These are phyloP conservation scores for Astragalus membranaceus DNA, from an alignment of 306 rosid genomes.

Conservation along the genomic window DNA sequence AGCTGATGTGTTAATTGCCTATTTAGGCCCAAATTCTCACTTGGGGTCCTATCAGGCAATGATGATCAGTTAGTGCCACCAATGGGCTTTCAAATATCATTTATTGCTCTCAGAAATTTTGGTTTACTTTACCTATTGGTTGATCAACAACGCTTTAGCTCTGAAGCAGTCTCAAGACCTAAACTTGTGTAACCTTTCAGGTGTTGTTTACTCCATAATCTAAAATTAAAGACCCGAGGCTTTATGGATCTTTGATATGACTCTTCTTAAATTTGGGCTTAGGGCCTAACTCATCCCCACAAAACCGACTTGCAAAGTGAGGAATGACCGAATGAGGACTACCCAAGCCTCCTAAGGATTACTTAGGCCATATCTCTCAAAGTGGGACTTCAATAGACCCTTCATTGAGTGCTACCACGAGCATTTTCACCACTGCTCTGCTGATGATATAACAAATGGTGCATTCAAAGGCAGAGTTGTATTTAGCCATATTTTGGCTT, in stretches of 20 bases:
- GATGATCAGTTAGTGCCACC: neutral
- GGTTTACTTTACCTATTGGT: neutral
- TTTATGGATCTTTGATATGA: neutral
- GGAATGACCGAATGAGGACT: too few relatives aligned
- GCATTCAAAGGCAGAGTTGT: neutral
- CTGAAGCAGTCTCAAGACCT: neutral
- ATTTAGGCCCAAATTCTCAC: too few relatives aligned
- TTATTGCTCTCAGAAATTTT: neutral
- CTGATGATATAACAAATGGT: neutral
- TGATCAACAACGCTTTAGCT: neutral
- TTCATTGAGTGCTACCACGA: neutral
- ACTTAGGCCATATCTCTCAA: too few relatives aligned
- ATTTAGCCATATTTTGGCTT: neutral
- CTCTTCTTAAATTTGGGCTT: neutral
- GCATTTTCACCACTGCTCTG: constrained; percentile 1
- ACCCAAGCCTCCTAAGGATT: too few relatives aligned
- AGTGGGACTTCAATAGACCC: too few relatives aligned
- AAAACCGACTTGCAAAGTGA: too few relatives aligned
- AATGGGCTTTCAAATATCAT: constrained; percentile 7
- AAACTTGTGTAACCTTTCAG: neutral
- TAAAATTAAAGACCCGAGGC: neutral
- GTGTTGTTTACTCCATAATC: neutral
- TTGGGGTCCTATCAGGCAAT: too few relatives aligned
- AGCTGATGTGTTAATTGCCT: too few relatives aligned
- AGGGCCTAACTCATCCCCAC: too few relatives aligned